Conservation (phyloP, 768 basidiomycete species). For the Cytidiella melzeri region DNA sequence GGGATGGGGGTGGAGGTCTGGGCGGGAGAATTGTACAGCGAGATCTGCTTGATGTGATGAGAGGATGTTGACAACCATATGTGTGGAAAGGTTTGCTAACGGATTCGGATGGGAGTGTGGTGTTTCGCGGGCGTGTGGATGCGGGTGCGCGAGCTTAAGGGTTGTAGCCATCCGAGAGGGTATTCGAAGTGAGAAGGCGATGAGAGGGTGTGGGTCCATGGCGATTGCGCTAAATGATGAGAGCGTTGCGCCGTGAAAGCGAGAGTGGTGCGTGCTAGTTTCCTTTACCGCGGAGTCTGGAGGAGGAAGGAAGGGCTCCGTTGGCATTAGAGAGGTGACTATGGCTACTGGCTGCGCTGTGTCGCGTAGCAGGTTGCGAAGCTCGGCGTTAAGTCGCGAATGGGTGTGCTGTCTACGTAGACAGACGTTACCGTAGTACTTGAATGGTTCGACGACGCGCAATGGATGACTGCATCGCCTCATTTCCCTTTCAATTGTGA, state of each 20-base stretch:
- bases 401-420: not conserved
- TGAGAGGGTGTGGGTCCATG: slow-evolving; percentile 80
- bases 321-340: slow-evolving; percentile 65
- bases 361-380: slow-evolving; percentile 62
- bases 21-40: slow-evolving; percentile 67
- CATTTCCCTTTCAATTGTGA: too few relatives aligned
- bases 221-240: slow-evolving; percentile 92
- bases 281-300: not conserved
- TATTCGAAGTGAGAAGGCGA: slow-evolving; percentile 84
- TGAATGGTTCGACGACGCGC: not conserved
- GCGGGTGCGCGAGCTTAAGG: slow-evolving; percentile 32
- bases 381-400: slow-evolving; percentile 18
- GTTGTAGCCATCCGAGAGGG: slow-evolving; percentile 82
- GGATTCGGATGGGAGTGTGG: not conserved
- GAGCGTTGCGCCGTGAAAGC: slow-evolving; percentile 85
- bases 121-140: slow-evolving; percentile 9
- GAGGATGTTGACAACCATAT: slow-evolving; percentile 79
- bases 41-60: slow-evolving; percentile 56
- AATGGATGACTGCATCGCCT: too few relatives aligned
- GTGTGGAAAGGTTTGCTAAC: slow-evolving; percentile 24
- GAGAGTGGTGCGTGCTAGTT: slow-evolving; percentile 3
- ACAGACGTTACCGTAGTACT: not conserved
- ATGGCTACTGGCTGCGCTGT: slow-evolving; percentile 85
- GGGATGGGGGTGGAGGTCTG: slow-evolving; percentile 60
- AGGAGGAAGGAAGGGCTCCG: too few relatives aligned